Base-by-base conservation (phyloP, 1,139 yeast species). In the Protomyces pachydermus region DNA sequence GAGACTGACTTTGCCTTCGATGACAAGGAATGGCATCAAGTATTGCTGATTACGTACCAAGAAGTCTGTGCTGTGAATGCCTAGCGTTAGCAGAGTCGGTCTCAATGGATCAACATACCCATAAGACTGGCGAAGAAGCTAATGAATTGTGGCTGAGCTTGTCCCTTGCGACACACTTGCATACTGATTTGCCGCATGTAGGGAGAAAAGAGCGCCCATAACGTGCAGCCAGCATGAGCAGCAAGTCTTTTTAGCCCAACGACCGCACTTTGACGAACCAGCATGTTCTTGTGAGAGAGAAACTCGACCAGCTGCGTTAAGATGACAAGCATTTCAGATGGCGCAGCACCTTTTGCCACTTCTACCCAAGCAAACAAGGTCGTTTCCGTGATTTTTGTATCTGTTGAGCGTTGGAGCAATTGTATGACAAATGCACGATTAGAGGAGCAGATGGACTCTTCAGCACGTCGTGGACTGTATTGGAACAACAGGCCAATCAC, bases 131-230 rank as follows among this genome's bases (percentile, higher is more conserved):
- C 80, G 61, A 85, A 58, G 9, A 48, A 37, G 42, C 18, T 28
- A 6, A 58, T 51, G n/a, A 58, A 48, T 38, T 52, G 82, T 5
- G 50, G 93, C 82, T n/a, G 91, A 78, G 60, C 87, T 81, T 1
- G 95, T 88, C 71, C 93, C 80, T 68, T 84, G 88, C 0, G 97
- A 96, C 2, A 90, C 82, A 42, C 91, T 76, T 18, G 93, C 74
- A 71, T 87, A 88, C 77, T 79, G 78, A 10, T 78, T 72, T 0
- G 80, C 73, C 62, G 55, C 62, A 23, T 69, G 68, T 2, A 72
- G 69, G 67, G 76, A 76, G 3, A 76, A 71, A 9, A 70, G 54
- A 0, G 85, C 80, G 12, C 85, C 39, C 34, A 54, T 18, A 46
- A 61, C 63, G 50, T 66, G 50, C 69, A 61, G 32, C 46, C 45